phyloP scores from a whole-genome alignment of 176 grass and related monocot species.

The Triticum aestivum region IWGSC_CS_RefSeq_v2.1 NC_057806.1:627522845-627523344 shows the following conservation, averaged over 20 bases:
- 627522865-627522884: slow-evolving; percentile 44
- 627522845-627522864: background rate
- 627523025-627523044: background rate
- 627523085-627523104: slow-evolving; percentile 82
- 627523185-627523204: slow-evolving; percentile 79
- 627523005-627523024: background rate
- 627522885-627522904: slow-evolving; percentile 51
- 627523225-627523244: background rate
- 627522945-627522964: slow-evolving; percentile 53
- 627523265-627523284: background rate
- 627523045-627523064: background rate
- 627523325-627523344: slow-evolving; percentile 70
- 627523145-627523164: slow-evolving; percentile 78
- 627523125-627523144: slow-evolving; percentile 97
- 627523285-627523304: background rate
- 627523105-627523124: slow-evolving; percentile 83
- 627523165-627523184: slow-evolving; percentile 52
- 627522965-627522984: slow-evolving; percentile 87
- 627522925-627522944: slow-evolving; percentile 52
- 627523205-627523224: slow-evolving; percentile 66
- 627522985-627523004: slow-evolving; percentile 56
- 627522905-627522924: slow-evolving; percentile 33
- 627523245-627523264: background rate
- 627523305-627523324: slow-evolving; percentile 32
- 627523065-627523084: background rate